These are phyloP conservation scores for Dipteronia dyeriana DNA, from an alignment of 345 rosid genomes.

Conservation along the genomic window DNA sequence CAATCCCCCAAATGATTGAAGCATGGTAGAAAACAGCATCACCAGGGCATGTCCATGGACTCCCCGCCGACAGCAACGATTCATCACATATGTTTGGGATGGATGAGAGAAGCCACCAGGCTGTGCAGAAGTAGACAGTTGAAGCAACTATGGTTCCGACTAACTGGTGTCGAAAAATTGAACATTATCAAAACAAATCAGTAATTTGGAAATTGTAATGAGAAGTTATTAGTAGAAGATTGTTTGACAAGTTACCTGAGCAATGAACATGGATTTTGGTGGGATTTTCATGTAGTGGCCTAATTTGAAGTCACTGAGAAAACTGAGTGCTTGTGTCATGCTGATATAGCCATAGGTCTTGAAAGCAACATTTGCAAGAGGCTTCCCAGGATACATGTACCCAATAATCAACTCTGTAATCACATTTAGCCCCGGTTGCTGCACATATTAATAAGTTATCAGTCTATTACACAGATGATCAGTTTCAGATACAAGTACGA, in stretches of 20 bases:
- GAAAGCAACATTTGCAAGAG: constrained; percentile 48
- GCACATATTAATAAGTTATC: constrained; percentile 24
- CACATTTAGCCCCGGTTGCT: constrained; percentile 54
- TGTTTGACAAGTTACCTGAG: constrained; percentile 33
- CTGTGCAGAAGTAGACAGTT: constrained; percentile 43
- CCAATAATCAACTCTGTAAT: constrained; percentile 57
- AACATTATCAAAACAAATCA: not conserved
- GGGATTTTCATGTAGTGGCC: constrained; percentile 65
- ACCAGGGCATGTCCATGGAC: constrained; percentile 58
- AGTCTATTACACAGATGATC: not conserved
- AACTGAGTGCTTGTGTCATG: constrained; percentile 40
- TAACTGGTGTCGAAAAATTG: constrained; percentile 19
- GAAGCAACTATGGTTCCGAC: constrained; percentile 46
- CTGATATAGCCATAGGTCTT: constrained; percentile 48
- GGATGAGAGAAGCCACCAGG: constrained; percentile 49
- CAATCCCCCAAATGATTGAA: constrained; percentile 60
- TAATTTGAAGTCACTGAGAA: constrained; percentile 43
- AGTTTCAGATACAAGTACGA: not conserved
- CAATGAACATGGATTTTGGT: constrained; percentile 52
- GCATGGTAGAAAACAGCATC: constrained; percentile 49
- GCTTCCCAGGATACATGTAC: constrained; percentile 55
- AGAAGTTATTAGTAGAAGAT: not conserved
- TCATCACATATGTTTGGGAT: constrained; percentile 39
- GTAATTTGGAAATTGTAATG: not conserved
- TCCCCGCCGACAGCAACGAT: constrained; percentile 31